A percentile compares a stretch with the other conserved stretches of the same genome.
These are phyloP conservation scores for Mortierella sp. DNA, from an alignment of 371 early-diverging fungal genomes.

Conservation along the genomic window DNA sequence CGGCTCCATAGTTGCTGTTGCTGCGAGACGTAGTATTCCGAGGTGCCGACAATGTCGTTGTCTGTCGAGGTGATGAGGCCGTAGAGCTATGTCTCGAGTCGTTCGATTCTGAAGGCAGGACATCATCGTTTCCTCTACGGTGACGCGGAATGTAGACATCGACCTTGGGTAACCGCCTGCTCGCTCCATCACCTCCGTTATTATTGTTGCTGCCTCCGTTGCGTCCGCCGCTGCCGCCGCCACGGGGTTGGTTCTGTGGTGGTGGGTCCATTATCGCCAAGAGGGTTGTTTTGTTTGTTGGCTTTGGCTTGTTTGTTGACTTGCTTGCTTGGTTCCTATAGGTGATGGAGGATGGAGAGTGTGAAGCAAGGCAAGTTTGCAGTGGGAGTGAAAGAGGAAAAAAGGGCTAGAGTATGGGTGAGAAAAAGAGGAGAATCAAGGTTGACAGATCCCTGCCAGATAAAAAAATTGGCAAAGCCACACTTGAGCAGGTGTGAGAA, in stretches of 20 bases:
- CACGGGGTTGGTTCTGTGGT: background rate
- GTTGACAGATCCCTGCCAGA: background rate
- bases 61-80: constrained; percentile 18
- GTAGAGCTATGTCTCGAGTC: constrained; percentile 16
- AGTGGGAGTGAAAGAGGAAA: background rate
- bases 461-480: constrained; percentile 3
- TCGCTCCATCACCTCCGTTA: constrained; percentile 10
- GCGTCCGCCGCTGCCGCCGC: background rate
- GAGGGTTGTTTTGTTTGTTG: background rate
- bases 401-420: background rate
- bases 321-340: background rate
- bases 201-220: constrained; percentile 17
- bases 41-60: background rate
- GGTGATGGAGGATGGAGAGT: background rate
- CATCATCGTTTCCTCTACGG: constrained; percentile 31
- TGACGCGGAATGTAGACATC: constrained; percentile 56
- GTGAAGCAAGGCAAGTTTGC: background rate
- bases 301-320: background rate
- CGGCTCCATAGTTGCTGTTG: background rate
- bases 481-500: too few relatives aligned
- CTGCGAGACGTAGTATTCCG: background rate
- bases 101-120: background rate
- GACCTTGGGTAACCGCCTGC: constrained; percentile 31
- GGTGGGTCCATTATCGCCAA: background rate
- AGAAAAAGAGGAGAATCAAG: background rate